Conservation (phyloP, 2,329 filamentous ascomycete genomes). For the Rutstroemia sydowiana region DNA sequence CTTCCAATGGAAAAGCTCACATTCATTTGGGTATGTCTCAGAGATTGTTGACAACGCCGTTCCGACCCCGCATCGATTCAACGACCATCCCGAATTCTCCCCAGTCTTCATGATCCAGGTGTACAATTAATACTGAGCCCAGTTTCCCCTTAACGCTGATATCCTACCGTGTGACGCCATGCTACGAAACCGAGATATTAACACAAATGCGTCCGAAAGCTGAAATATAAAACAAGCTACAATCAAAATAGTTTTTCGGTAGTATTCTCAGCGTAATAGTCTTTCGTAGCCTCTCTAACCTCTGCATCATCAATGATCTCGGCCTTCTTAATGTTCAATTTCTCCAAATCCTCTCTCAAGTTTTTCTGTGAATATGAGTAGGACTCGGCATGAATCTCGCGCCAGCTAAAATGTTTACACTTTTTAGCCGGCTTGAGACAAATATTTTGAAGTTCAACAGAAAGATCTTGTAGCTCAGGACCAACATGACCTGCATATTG, state of each 20-base stretch:
- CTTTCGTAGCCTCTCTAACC: slow-evolving; percentile 24
- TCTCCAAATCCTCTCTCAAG: slow-evolving; percentile 16
- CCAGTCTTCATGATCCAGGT: no score
- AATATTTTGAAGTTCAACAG: slow-evolving; percentile 21
- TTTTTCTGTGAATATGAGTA: slow-evolving; percentile 14
- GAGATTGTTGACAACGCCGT: no score
- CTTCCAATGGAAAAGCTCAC: no score
- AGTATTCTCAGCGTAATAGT: slow-evolving; percentile 24
- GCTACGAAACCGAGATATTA: no score
- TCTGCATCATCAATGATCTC: slow-evolving; percentile 28
- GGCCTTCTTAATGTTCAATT: slow-evolving; percentile 14
- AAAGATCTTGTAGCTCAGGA: slow-evolving; percentile 5
- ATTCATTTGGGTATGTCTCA: no score
- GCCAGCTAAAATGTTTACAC: slow-evolving; percentile 24
- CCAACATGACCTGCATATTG: slow-evolving; percentile 17
- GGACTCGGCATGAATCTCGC: slow-evolving; percentile 20
- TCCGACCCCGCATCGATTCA: no score
- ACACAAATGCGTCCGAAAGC: no score
- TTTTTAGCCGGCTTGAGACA: slow-evolving; percentile 23
- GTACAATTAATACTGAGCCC: no score
- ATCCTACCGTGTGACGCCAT: no score
- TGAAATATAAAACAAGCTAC: not conserved
- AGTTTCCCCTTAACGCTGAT: no score
- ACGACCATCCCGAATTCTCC: no score
- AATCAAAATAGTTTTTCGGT: slow-evolving; percentile 18